Conservation (phyloP, 139 green algal species). For the Zygnema cylindricum region DNA sequence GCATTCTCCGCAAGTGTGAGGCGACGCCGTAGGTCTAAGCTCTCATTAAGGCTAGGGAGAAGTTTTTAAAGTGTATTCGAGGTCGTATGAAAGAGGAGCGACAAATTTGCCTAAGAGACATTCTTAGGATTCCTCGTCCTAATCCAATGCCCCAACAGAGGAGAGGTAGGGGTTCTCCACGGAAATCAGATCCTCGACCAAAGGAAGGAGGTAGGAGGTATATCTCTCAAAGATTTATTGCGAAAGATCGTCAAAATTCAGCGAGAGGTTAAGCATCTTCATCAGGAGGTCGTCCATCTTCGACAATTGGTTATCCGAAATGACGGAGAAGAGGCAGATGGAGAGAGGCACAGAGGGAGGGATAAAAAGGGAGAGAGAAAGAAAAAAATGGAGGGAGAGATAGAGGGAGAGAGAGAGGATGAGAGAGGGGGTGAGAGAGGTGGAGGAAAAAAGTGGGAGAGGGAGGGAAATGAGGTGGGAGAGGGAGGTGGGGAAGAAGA, state of each 20-base stretch:
- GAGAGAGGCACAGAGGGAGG: not conserved
- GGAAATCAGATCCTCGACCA: not conserved
- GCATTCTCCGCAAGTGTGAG: no score
- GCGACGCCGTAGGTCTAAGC: no score
- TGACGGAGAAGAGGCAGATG: not conserved
- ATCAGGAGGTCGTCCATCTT: not conserved
- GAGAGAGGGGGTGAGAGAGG: not conserved
- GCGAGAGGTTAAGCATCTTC: not conserved
- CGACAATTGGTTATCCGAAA: not conserved
- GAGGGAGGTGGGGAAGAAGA: not conserved
- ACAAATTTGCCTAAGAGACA: no score
- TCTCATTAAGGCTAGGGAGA: no score
- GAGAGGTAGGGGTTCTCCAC: not conserved
- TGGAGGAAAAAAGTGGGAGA: not conserved
- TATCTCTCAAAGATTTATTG: not conserved
- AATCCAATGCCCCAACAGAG: not conserved
- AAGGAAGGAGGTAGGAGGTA: no score
- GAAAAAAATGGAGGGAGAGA: not conserved
- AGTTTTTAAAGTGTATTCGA: no score
- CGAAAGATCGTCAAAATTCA: not conserved
- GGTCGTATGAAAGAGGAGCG: no score
- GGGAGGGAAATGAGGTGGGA: not conserved
- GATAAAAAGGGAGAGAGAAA: not conserved
- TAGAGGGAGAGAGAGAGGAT: not conserved
- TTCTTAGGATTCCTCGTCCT: no score